Evolutionary conservation across 140 eudicot genomes (phyloP).

Genomic region (Anethum foeniculum): DNA sequence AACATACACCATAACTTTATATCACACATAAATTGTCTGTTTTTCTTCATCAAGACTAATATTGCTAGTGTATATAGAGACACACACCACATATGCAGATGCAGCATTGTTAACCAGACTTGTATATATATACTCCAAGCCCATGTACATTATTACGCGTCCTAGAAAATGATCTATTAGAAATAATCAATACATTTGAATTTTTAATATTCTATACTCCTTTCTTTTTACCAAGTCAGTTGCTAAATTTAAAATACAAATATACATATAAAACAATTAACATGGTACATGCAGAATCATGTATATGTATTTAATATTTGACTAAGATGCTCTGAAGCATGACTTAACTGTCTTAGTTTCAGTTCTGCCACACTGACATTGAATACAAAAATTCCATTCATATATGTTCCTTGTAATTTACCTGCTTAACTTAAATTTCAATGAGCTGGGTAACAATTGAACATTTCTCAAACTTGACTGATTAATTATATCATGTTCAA

Average conservation of each 20-base stretch:
- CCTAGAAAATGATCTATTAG: neutral
- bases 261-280: neutral
- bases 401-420: neutral
- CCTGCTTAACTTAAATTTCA: neutral
- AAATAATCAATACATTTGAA: neutral
- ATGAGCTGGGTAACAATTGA: neutral
- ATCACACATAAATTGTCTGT: neutral
- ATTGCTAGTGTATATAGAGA: neutral
- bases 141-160: neutral
- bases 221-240: neutral
- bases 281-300: neutral
- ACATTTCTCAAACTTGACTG: neutral
- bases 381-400: neutral
- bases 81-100: neutral
- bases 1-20: neutral
- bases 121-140: neutral
- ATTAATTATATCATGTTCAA: neutral
- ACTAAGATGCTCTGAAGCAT: neutral
- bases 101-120: too few species aligned
- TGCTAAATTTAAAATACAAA: neutral
- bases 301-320: neutral
- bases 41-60: neutral
- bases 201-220: neutral
- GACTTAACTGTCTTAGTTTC: neutral
- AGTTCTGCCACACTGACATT: neutral